Base-by-base conservation (phyloP, 805 yeast genomes). In the Metschnikowia henanensis region DNA sequence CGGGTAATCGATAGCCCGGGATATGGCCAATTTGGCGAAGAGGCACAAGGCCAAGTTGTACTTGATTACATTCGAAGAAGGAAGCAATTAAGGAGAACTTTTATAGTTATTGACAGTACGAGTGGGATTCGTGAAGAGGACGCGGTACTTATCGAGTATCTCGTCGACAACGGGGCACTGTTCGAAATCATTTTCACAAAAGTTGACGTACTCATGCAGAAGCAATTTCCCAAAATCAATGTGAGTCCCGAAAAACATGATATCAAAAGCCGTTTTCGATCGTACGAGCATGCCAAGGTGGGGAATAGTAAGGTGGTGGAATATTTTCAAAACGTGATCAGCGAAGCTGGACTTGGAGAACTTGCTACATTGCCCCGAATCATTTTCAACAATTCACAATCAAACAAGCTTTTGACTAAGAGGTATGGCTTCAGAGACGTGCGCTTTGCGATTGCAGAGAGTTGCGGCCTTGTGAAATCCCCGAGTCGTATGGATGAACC, bases 1-100 rank as follows among this genome's bases (percentile, higher is more conserved):
- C 69, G 88, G 47, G 55, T 91, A 3, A 78, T 89, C 2, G 98
- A 91, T 59, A 77, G 89, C 19, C 98, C 98, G 0, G 98, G 98
- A 0, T 91, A 91, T 60, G 98, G 98, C 2, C 74, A 65, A 30
- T 79, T 75, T 48, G 90, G 95, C 15, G 75, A 73, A 13, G 58
- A 56, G 7, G 65, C 70, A 51, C 96, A 91, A 59, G 97, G 97
- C 2, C 66, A 76, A 31, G 72, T 82, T 22, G 84, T 85, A 1
- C 57, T 80, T 55, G 78, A 80, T 28, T 90, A 88, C 56, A 61
- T 91, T 6, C 64, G 66, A 21, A 66, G 74, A 18, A 66, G 94
- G 37, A 61, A 68, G 42, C 76, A 72, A 25, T 65, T 90, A 18
- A 66, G 75, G 23, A 72, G 81, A 37, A 81, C 81, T 2, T 87